These are phyloP conservation scores for Boletus tomentosulus DNA, from an alignment of 768 basidiomycete species.

Conservation along the genomic window DNA sequence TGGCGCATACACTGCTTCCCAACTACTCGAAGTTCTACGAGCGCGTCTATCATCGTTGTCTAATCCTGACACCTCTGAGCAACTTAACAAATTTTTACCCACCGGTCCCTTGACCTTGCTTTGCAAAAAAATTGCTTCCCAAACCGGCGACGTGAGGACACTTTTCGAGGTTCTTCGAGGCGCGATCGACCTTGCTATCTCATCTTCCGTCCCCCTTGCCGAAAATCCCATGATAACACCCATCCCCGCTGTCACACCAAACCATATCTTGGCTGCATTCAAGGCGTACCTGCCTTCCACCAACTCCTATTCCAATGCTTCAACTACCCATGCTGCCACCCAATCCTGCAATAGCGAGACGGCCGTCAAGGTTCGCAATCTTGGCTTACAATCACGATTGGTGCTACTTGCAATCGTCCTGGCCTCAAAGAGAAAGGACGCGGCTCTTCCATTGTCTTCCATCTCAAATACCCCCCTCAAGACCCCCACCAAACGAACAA, in stretches of 20 bases:
- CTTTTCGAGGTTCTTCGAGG: slow-evolving; percentile 77
- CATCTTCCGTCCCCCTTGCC: slow-evolving; percentile 15
- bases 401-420: slow-evolving; percentile 62
- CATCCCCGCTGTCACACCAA: slow-evolving; percentile 51
- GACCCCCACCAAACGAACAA: slow-evolving; percentile 51
- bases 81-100: slow-evolving; percentile 56
- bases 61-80: slow-evolving; percentile 26
- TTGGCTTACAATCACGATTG: slow-evolving; percentile 73
- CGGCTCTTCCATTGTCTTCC: slow-evolving; percentile 49
- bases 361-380: slow-evolving; percentile 57
- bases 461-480: slow-evolving; percentile 30
- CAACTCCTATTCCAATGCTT: slow-evolving; percentile 9
- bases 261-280: slow-evolving; percentile 68
- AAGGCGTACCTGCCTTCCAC: slow-evolving; percentile 61
- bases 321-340: slow-evolving; percentile 17
- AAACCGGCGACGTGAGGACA: slow-evolving; percentile 79
- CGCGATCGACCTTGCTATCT: slow-evolving; percentile 69
- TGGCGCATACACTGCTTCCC: slow-evolving; percentile 68
- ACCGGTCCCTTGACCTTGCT: slow-evolving; percentile 61
- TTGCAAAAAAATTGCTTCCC: slow-evolving; percentile 74
- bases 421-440: slow-evolving; percentile 58
- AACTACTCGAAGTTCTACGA: slow-evolving; percentile 66
- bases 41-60: slow-evolving; percentile 57
- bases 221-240: slow-evolving; percentile 31
- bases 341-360: slow-evolving; percentile 52